Percentiles rank a stretch among this genome's conserved stretches.
These are phyloP conservation scores for Chaetomium fimeti DNA, from an alignment of 495 filamentous ascomycete genomes.

Conservation along the genomic window DNA sequence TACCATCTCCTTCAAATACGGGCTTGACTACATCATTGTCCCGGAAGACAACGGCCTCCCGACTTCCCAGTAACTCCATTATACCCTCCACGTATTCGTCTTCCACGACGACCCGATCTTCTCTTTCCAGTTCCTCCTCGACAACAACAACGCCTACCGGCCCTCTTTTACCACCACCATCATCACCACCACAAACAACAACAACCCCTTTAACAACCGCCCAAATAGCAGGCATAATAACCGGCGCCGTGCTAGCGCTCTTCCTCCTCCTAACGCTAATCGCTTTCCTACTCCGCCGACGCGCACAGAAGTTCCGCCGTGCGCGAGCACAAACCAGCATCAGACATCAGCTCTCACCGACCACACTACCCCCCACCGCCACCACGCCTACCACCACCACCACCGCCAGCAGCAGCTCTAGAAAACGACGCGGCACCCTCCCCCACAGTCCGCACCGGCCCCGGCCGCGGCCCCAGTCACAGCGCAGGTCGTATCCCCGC, in stretches of 20 bases:
- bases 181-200: background rate
- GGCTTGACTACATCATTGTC: background rate
- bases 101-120: background rate
- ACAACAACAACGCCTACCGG: background rate
- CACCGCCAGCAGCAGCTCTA: background rate
- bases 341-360: slow-evolving; percentile 24
- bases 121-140: background rate
- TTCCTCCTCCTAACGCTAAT: slow-evolving; percentile 29
- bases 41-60: background rate
- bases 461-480: background rate
- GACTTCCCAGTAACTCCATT: background rate
- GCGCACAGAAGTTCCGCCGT: slow-evolving; percentile 21
- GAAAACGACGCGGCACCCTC: slow-evolving; percentile 1
- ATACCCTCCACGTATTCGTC: background rate
- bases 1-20: slow-evolving; percentile 18
- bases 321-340: slow-evolving; percentile 20
- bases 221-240: slow-evolving; percentile 30
- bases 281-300: slow-evolving; percentile 31
- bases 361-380: slow-evolving; percentile 5
- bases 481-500: background rate
- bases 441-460: slow-evolving; percentile 14
- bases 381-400: background rate
- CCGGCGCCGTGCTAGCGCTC: slow-evolving; percentile 25
- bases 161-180: background rate
- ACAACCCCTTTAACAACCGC: slow-evolving; percentile 14